These are phyloP conservation scores for Yarrowia yakushimensis DNA, from an alignment of 805 yeast species.

Conservation along the genomic window DNA sequence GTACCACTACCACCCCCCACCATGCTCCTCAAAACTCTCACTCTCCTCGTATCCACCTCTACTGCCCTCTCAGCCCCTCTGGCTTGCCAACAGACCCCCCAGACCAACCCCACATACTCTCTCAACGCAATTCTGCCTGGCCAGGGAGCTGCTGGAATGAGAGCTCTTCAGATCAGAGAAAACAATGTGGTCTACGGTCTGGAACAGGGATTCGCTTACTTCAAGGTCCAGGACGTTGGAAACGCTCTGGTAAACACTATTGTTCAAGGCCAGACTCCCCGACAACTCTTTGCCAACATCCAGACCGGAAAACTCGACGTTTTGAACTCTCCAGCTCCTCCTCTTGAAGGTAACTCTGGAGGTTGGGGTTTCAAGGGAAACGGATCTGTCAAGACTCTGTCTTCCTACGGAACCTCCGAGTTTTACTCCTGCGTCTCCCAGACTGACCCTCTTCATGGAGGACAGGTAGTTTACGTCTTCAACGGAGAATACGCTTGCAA, in stretches of 20 bases:
- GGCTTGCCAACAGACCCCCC: too few species aligned
- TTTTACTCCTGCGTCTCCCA: not conserved
- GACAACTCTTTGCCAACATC: not conserved
- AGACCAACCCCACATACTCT: not conserved
- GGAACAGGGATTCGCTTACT: not conserved
- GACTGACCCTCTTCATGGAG: not conserved
- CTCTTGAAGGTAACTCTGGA: not conserved
- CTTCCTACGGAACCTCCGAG: not conserved
- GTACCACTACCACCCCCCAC: too few species aligned
- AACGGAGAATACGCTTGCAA: not conserved
- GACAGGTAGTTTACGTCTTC: not conserved
- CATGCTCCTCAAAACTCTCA: too few species aligned
- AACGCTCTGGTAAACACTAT: not conserved
- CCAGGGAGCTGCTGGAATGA: not conserved
- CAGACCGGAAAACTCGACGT: not conserved
- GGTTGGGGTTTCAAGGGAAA: not conserved
- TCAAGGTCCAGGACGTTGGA: not conserved
- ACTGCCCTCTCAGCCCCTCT: too few species aligned
- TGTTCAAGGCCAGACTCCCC: not conserved
- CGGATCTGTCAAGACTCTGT: not conserved
- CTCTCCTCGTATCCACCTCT: too few species aligned
- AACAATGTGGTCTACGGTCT: not conserved
- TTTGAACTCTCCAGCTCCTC: not conserved
- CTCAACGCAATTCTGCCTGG: not conserved
- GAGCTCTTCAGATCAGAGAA: not conserved